Evolutionary conservation across 129 eudicot species (phyloP).

Genomic region (Chrysanthemum seticuspe): DNA sequence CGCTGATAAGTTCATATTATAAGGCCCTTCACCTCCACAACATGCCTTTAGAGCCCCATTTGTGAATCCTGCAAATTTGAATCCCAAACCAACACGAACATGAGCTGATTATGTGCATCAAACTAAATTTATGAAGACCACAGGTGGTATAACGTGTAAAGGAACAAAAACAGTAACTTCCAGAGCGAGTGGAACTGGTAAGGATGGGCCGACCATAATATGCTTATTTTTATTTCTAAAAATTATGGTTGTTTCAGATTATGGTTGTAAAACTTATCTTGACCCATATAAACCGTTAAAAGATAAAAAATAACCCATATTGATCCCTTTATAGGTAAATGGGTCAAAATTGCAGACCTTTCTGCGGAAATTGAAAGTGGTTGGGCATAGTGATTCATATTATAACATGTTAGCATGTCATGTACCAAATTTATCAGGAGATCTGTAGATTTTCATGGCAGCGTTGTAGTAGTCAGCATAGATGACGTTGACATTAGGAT

Average conservation of each 20-base stretch:
- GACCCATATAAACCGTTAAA: no score
- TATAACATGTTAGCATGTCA: background rate
- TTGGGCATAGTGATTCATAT: background rate
- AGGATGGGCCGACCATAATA: no score
- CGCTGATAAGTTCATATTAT: background rate
- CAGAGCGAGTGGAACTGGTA: no score
- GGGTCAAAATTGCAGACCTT: no score
- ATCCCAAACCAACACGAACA: slow-evolving; percentile 2
- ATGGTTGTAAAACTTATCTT: no score
- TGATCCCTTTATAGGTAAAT: no score
- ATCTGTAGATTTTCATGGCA: slow-evolving; percentile 34
- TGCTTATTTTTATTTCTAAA: no score
- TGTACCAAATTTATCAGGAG: slow-evolving; percentile 46
- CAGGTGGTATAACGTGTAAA: no score
- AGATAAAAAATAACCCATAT: no score
- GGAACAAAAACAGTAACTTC: no score
- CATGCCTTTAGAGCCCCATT: slow-evolving; percentile 27
- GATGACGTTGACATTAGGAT: slow-evolving; percentile 42
- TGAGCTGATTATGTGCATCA: background rate
- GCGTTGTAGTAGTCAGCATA: slow-evolving; percentile 61
- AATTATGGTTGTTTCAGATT: no score
- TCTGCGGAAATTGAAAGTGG: background rate
- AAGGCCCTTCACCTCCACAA: slow-evolving; percentile 34
- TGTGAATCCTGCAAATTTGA: slow-evolving; percentile 19
- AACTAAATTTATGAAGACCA: background rate